phyloP scores from a whole-genome alignment of 805 yeast species.

The Ogataea populi-albae region DNA sequence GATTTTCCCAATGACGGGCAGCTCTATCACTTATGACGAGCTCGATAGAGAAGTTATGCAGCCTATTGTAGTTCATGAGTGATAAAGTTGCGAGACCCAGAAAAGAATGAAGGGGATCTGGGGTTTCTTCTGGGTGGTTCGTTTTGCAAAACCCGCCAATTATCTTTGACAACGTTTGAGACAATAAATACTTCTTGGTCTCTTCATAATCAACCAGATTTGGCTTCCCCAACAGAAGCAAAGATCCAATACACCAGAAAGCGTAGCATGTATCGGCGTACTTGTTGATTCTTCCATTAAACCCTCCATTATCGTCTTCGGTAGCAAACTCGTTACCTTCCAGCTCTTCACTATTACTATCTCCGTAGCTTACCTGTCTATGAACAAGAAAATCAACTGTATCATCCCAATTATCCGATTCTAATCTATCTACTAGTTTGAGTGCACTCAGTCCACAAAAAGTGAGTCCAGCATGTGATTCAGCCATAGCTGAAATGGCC shows the following conservation, averaged over 20 bases:
- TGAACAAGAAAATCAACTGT: constrained; percentile 61
- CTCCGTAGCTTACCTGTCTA: constrained; percentile 52
- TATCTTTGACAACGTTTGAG: constrained; percentile 54
- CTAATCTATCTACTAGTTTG: constrained; percentile 35
- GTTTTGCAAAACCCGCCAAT: constrained; percentile 79
- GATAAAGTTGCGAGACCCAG: constrained; percentile 56
- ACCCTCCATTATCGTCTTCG: constrained; percentile 63
- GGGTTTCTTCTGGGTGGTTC: constrained; percentile 47
- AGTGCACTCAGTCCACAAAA: constrained; percentile 77
- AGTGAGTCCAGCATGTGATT: constrained; percentile 84
- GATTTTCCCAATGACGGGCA: constrained; percentile 16
- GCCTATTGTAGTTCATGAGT: constrained; percentile 25
- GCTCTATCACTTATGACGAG: constrained; percentile 26
- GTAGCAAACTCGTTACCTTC: constrained; percentile 35
- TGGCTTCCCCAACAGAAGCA: constrained; percentile 38
- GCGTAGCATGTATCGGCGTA: constrained; percentile 83
- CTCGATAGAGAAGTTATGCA: constrained; percentile 17
- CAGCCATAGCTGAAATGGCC: constrained; percentile 47
- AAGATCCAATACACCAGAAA: constrained; percentile 74
- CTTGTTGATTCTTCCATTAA: constrained; percentile 85
- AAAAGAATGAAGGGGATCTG: constrained; percentile 70
- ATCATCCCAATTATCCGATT: constrained; percentile 28
- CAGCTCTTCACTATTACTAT: constrained; percentile 28
- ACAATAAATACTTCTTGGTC: constrained; percentile 44
- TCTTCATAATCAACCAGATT: constrained; percentile 35